A percentile compares a stretch with the other conserved stretches of the same genome.
phyloP scores from a whole-genome alignment of 139 green algal species.

The Spirogloea muscicola region DNA sequence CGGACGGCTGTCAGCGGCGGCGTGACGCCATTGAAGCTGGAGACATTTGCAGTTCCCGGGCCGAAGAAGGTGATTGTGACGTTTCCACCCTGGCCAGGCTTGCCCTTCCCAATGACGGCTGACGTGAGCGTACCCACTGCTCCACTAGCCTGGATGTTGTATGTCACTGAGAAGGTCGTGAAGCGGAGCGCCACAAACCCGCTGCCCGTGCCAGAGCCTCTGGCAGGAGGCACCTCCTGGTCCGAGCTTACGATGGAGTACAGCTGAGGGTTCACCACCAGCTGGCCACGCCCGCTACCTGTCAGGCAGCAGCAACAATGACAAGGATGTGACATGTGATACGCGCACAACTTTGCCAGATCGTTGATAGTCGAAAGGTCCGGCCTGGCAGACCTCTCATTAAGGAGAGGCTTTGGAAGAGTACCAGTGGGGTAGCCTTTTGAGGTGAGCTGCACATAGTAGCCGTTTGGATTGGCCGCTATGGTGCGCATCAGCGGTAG shows the following conservation, averaged over 20 bases:
- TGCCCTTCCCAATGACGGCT: not conserved
- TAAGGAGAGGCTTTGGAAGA: not conserved
- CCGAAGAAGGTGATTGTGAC: not conserved
- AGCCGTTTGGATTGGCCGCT: not conserved
- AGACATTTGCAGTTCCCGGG: not conserved
- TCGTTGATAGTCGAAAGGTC: no score
- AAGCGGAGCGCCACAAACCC: not conserved
- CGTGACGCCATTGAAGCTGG: conserved; percentile 5
- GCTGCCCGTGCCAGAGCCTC: no score
- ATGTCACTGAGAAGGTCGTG: not conserved
- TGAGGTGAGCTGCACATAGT: not conserved
- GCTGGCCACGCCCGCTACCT: not conserved
- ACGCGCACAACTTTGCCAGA: no score
- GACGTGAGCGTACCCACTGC: not conserved
- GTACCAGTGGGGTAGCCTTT: no score
- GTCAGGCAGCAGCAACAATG: no score
- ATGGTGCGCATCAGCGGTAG: not conserved
- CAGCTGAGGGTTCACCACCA: not conserved
- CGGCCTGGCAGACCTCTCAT: not conserved
- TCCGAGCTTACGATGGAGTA: not conserved
- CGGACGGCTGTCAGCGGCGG: not conserved
- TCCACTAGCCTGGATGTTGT: not conserved
- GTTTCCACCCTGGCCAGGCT: not conserved
- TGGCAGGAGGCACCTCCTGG: not conserved
- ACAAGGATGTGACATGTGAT: no score